Conservation (phyloP, 1,139 yeast species). For the Petasospora rhodanensis region DNA sequence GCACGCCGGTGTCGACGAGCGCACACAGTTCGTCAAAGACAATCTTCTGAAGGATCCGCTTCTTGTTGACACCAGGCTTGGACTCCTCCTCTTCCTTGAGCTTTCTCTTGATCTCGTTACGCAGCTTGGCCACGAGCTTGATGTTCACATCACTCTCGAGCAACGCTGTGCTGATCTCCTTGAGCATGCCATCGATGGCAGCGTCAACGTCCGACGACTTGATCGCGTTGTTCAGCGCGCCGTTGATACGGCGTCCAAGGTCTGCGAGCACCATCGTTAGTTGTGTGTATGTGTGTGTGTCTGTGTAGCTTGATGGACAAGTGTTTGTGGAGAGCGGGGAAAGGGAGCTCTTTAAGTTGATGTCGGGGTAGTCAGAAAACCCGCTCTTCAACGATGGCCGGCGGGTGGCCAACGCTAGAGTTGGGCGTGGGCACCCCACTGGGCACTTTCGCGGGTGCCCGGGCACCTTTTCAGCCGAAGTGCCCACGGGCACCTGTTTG, state of each 20-base stretch:
- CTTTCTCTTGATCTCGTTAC: conserved; percentile 65
- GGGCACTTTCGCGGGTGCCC: too few species aligned
- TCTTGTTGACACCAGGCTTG: conserved; percentile 35
- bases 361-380: too few species aligned
- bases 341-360: too few species aligned
- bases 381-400: too few species aligned
- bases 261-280: conserved; percentile 87
- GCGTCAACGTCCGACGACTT: conserved; percentile 53
- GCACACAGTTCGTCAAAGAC: conserved; percentile 89
- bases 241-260: conserved; percentile 80
- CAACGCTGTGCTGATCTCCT: conserved; percentile 85
- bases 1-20: conserved; percentile 63
- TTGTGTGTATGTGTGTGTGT: background rate
- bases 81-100: conserved; percentile 35
- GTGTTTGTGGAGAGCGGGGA: background rate
- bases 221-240: conserved; percentile 69
- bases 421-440: too few species aligned
- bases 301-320: background rate
- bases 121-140: conserved; percentile 68
- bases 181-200: conserved; percentile 66
- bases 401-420: too few species aligned
- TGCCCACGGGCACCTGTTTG: too few species aligned
- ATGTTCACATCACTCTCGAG: conserved; percentile 91
- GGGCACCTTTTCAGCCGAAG: too few species aligned
- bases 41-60: conserved; percentile 81